A percentile compares a stretch with the other conserved stretches of the same genome.
Evolutionary conservation across 169 alveolate species (phyloP).

Genomic region (Plasmodium cynomolgi): DNA sequence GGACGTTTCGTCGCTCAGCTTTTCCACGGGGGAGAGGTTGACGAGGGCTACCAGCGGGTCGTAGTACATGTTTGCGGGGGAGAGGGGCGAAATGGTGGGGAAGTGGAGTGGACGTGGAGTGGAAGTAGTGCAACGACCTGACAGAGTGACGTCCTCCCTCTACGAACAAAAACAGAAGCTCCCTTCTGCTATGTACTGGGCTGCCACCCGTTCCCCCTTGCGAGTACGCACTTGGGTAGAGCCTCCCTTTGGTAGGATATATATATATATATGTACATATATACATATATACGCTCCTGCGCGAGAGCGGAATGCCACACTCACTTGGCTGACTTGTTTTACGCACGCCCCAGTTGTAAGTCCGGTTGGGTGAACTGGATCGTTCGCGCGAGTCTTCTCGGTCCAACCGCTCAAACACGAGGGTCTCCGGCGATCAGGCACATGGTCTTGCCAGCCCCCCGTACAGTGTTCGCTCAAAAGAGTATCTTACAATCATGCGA

Average conservation of each 20-base stretch:
- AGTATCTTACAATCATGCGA: neutral
- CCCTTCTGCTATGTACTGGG: neutral
- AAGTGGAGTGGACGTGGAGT: neutral
- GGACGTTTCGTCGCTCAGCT: slow-evolving; percentile 23
- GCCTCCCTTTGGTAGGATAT: neutral
- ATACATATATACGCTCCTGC: neutral
- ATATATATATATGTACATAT: too few species aligned
- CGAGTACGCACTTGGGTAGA: neutral
- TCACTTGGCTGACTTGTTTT: neutral
- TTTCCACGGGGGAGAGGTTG: slow-evolving; percentile 53
- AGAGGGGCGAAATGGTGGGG: neutral
- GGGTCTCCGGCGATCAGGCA: neutral
- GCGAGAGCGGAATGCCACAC: neutral
- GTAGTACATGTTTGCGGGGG: slow-evolving; percentile 32
- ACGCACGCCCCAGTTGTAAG: neutral
- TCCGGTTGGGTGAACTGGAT: neutral
- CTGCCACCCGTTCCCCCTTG: neutral
- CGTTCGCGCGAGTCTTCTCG: neutral
- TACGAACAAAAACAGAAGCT: neutral
- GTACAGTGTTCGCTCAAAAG: neutral
- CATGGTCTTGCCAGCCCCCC: neutral
- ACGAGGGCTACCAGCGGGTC: slow-evolving; percentile 65
- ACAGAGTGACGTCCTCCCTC: neutral
- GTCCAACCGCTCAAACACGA: neutral
- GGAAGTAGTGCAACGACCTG: neutral